Evolutionary conservation across 2,329 filamentous ascomycete genomes (phyloP).

Genomic region (Metarhizium robertsii): DNA sequence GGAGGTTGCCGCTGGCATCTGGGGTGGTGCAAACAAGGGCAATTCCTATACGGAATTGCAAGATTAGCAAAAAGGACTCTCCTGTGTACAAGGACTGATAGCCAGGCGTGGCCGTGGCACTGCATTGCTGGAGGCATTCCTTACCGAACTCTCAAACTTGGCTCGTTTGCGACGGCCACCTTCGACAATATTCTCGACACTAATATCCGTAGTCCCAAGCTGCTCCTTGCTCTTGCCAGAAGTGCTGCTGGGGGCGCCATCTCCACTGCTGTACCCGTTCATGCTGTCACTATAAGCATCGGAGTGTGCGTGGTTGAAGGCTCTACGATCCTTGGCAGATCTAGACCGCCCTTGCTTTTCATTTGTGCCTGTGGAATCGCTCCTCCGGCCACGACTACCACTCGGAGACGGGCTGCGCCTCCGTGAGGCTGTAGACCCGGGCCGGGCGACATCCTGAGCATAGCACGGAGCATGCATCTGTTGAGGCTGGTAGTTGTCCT

Average conservation of each 20-base stretch:
- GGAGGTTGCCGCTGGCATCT: conserved; percentile 91
- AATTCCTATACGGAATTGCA: conserved; percentile 57
- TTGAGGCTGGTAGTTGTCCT: conserved; percentile 32
- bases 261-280: conserved; percentile 79
- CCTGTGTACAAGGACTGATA: background rate
- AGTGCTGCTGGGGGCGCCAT: conserved; percentile 67
- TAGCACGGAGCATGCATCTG: conserved; percentile 40
- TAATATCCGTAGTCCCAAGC: conserved; percentile 92
- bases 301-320: conserved; percentile 33
- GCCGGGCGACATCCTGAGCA: conserved; percentile 54
- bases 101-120: background rate
- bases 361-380: conserved; percentile 57
- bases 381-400: conserved; percentile 61
- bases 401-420: conserved; percentile 73
- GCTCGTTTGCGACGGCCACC: conserved; percentile 90
- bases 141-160: conserved; percentile 95
- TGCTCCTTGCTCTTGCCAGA: conserved; percentile 70
- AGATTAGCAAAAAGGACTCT: background rate
- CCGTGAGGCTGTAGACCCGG: conserved; percentile 60
- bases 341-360: conserved; percentile 61
- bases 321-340: conserved; percentile 57
- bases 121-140: conserved; percentile 22
- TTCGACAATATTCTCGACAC: conserved; percentile 95
- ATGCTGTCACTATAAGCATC: conserved; percentile 57
- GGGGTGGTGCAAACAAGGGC: conserved; percentile 86